Conservation (phyloP, 169 alveolate genomes). For the Eimeria mitis region DNA sequence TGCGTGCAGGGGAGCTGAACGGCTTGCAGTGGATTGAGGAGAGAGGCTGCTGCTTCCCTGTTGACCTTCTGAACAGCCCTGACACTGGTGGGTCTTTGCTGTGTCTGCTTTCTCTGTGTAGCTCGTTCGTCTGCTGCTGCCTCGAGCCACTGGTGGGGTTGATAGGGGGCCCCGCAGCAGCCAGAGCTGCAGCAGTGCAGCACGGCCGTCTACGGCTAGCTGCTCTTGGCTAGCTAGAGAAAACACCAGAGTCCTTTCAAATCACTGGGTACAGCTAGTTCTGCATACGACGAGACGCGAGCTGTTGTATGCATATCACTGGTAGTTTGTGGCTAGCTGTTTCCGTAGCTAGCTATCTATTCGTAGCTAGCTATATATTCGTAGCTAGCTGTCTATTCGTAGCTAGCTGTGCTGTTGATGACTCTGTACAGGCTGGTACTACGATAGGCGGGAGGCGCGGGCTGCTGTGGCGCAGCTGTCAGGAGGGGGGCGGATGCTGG, state of each 20-base stretch:
- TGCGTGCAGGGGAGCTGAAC: constrained; percentile 15
- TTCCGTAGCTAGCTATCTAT: too few relatives aligned
- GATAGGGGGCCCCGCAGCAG: background rate
- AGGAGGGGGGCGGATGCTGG: constrained; percentile 31
- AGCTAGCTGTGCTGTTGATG: background rate
- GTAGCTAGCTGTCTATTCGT: background rate
- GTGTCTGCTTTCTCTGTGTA: background rate
- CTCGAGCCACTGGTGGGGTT: background rate
- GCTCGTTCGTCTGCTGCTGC: background rate
- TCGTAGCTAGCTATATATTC: too few relatives aligned
- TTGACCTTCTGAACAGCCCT: constrained; percentile 16
- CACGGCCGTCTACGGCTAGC: background rate
- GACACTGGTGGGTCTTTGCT: constrained; percentile 40
- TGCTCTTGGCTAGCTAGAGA: background rate
- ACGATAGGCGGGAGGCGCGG: constrained; percentile 66
- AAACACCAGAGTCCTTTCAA: background rate
- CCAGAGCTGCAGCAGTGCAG: background rate
- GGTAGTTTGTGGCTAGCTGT: background rate
- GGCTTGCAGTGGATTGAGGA: constrained; percentile 27
- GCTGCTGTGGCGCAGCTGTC: constrained; percentile 11
- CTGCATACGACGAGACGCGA: background rate
- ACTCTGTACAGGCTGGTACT: constrained; percentile 54
- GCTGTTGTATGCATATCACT: background rate
- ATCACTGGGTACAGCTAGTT: background rate
- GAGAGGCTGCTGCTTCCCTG: constrained; percentile 66